Evolutionary conservation across 768 basidiomycete genomes (phyloP).

Genomic region (Auricularia cornea): DNA sequence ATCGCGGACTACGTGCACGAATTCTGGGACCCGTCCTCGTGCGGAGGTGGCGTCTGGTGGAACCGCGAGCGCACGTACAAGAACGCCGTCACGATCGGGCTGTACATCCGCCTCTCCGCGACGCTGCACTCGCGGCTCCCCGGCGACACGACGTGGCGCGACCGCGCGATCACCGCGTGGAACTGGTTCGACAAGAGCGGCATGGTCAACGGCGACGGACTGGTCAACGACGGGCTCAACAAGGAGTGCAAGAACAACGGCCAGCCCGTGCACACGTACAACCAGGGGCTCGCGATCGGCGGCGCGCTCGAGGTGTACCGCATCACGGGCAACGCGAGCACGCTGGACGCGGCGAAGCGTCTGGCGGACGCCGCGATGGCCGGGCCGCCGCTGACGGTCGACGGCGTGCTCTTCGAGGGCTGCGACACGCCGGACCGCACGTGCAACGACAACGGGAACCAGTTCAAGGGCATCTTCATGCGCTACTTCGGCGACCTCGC

Average conservation of each 20-base stretch:
- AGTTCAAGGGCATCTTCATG: no score
- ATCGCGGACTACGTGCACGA: not conserved
- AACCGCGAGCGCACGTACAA: not conserved
- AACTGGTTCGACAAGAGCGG: not conserved
- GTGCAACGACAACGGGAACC: no score
- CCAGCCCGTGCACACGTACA: not conserved
- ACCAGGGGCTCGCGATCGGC: no score
- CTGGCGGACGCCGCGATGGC: no score
- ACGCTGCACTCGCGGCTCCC: not conserved
- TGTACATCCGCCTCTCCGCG: not conserved
- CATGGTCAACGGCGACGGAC: not conserved
- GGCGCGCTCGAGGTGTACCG: no score
- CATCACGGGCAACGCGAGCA: no score
- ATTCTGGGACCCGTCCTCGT: not conserved
- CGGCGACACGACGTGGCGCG: not conserved
- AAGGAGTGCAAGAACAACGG: not conserved
- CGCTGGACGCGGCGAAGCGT: no score
- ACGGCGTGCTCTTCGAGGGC: no score
- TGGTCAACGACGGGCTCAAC: not conserved
- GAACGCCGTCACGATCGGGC: not conserved
- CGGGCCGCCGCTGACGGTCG: no score
- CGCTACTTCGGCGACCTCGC: no score
- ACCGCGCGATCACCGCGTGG: not conserved
- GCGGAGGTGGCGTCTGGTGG: not conserved
- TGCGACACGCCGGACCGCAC: no score